Conservation (phyloP, 495 filamentous ascomycete species). For the Annulohypoxylon nitens region DNA sequence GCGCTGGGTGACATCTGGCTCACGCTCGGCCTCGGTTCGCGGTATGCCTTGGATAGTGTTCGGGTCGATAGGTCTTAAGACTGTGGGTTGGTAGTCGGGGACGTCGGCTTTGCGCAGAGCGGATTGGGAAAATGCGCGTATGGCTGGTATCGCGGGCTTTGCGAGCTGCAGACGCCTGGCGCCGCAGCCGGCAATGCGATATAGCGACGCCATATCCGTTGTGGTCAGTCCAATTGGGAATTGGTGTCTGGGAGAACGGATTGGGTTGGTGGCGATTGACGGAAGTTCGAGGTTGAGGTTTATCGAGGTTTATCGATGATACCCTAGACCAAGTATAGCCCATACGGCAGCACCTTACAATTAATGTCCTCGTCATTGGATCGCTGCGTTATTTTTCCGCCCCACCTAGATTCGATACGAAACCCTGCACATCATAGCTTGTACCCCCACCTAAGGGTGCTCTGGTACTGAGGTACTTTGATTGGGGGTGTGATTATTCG, state of each 20-base stretch:
- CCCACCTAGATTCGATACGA: constrained; percentile 10
- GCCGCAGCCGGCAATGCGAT: constrained; percentile 67
- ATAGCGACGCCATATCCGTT: constrained; percentile 62
- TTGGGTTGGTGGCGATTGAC: constrained; percentile 28
- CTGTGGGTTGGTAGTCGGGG: constrained; percentile 66
- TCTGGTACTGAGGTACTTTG: background rate
- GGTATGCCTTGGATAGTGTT: constrained; percentile 64
- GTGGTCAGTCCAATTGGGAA: constrained; percentile 48
- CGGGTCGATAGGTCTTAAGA: constrained; percentile 75
- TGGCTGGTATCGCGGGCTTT: constrained; percentile 48
- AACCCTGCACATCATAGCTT: constrained; percentile 12
- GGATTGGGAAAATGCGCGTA: constrained; percentile 77
- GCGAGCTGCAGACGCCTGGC: constrained; percentile 67
- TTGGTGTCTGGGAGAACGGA: constrained; percentile 22
- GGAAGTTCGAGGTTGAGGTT: background rate
- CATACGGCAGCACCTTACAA: constrained; percentile 33
- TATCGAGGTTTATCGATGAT: constrained; percentile 28
- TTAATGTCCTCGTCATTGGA: constrained; percentile 53
- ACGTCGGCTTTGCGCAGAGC: constrained; percentile 72
- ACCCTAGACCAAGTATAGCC: background rate
- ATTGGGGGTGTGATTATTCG: no score
- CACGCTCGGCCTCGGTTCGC: constrained; percentile 61
- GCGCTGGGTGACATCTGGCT: constrained; percentile 68
- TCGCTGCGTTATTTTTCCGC: constrained; percentile 47
- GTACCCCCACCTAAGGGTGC: background rate